These are phyloP conservation scores for Chaetomiaceae sp. DNA, from an alignment of 2,329 filamentous ascomycete genomes.

Conservation along the genomic window DNA sequence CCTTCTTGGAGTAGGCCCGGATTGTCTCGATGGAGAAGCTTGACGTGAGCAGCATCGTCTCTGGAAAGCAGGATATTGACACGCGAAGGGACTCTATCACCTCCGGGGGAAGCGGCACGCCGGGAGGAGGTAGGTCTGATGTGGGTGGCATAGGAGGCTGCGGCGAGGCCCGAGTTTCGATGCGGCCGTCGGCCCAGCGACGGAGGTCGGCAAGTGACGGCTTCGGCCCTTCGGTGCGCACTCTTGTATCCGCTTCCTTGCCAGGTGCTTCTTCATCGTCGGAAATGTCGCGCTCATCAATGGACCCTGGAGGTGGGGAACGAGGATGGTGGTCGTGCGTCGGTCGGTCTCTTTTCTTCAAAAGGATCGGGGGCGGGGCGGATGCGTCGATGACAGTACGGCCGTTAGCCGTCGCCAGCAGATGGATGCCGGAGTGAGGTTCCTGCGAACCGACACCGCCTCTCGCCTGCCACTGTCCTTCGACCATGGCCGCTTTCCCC, in stretches of 20 bases:
- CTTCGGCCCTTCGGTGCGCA: not conserved
- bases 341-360: not conserved
- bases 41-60: slow-evolving; percentile 53
- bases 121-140: slow-evolving; percentile 18
- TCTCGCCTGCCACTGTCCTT: no score
- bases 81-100: slow-evolving; percentile 51
- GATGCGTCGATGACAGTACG: slow-evolving; percentile 22
- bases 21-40: slow-evolving; percentile 56
- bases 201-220: slow-evolving; percentile 5
- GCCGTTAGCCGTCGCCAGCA: slow-evolving; percentile 16
- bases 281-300: not conserved
- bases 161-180: not conserved
- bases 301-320: not conserved
- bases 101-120: slow-evolving; percentile 49
- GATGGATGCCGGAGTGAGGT: not conserved
- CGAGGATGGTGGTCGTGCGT: not conserved
- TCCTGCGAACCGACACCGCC: not conserved
- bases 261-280: not conserved
- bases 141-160: not conserved
- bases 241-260: not conserved
- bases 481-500: not conserved
- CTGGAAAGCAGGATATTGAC: slow-evolving; percentile 53
- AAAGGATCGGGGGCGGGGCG: slow-evolving; percentile 12
- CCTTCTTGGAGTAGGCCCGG: slow-evolving; percentile 50
- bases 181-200: not conserved